These are phyloP conservation scores for Amylocarpus encephaloides DNA, from an alignment of 2,329 filamentous ascomycete species.

Conservation along the genomic window DNA sequence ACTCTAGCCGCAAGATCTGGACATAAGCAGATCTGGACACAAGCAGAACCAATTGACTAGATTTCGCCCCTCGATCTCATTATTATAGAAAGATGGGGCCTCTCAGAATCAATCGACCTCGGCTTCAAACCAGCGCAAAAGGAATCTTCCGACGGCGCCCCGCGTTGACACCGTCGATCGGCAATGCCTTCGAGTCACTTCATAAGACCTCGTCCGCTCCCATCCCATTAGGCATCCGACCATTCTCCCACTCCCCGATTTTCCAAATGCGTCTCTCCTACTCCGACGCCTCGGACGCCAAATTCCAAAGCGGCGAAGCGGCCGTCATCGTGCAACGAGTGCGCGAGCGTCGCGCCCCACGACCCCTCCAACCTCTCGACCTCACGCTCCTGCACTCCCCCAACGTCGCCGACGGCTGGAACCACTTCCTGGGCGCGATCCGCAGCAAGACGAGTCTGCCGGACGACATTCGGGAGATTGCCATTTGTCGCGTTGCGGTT, in stretches of 20 bases:
- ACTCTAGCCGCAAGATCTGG: too few species aligned
- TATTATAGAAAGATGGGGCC: neutral
- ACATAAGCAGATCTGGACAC: too few species aligned
- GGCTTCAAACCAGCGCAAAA: neutral
- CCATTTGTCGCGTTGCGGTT: slow-evolving; percentile 74
- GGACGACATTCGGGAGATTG: slow-evolving; percentile 63
- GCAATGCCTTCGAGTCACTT: neutral
- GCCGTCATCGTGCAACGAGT: slow-evolving; percentile 57
- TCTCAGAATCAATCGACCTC: neutral
- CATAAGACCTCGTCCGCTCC: neutral
- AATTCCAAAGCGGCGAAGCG: slow-evolving; percentile 40
- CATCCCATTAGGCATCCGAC: neutral
- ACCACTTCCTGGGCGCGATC: slow-evolving; percentile 59
- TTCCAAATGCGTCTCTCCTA: slow-evolving; percentile 61
- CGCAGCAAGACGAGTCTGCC: slow-evolving; percentile 46
- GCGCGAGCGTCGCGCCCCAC: slow-evolving; percentile 57
- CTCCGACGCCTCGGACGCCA: slow-evolving; percentile 44
- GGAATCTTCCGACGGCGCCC: neutral
- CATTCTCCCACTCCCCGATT: neutral
- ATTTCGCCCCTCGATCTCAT: neutral
- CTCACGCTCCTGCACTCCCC: slow-evolving; percentile 69
- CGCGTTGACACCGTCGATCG: neutral
- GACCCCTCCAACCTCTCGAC: slow-evolving; percentile 69
- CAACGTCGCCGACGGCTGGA: slow-evolving; percentile 70
- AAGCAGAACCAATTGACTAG: neutral